Percentiles rank a stretch among this genome's conserved stretches.
phyloP scores from a whole-genome alignment of 1,139 yeast genomes.

The Candida frijolesensis region DNA sequence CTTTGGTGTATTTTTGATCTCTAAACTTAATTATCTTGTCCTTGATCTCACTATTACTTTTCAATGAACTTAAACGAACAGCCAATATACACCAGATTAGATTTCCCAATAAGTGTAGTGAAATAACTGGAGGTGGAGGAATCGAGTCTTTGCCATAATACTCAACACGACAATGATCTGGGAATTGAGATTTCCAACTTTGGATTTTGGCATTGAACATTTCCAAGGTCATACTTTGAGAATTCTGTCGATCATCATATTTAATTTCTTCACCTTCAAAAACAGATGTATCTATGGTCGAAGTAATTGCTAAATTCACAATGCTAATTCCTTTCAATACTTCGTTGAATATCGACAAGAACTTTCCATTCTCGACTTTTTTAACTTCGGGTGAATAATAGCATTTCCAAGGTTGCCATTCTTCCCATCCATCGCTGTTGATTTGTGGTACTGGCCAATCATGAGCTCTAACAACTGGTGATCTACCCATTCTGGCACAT shows the following conservation, averaged over 20 bases:
- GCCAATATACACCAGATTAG: constrained; percentile 24
- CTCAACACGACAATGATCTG: constrained; percentile 20
- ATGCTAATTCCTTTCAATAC: constrained; percentile 19
- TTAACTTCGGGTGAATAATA: constrained; percentile 16
- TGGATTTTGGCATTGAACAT: constrained; percentile 18
- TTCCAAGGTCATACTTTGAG: constrained; percentile 18
- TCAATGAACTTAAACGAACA: constrained; percentile 20
- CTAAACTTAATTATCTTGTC: constrained; percentile 19
- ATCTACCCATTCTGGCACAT: constrained; percentile 26
- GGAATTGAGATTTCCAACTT: constrained; percentile 18
- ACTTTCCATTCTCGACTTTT: constrained; percentile 22
- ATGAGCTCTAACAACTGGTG: constrained; percentile 24
- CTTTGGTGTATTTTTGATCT: constrained; percentile 20
- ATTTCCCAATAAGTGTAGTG: constrained; percentile 18
- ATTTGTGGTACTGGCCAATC: constrained; percentile 28
- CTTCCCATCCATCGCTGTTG: constrained; percentile 28
- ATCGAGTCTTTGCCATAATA: constrained; percentile 6
- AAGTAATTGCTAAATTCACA: constrained; percentile 25
- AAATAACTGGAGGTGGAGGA: constrained; percentile 20
- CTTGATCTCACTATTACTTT: constrained; percentile 12
- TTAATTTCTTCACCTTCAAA: constrained; percentile 12
- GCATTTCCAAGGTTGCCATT: constrained; percentile 27
- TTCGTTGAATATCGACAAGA: constrained; percentile 23
- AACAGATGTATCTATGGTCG: constrained; percentile 21
- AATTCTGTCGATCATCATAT: constrained; percentile 16